Evolutionary conservation across 179 eudicot genomes (phyloP), one percentile per base, ranked within the genome.

Genomic region (Spinacia oleracea): DNA sequence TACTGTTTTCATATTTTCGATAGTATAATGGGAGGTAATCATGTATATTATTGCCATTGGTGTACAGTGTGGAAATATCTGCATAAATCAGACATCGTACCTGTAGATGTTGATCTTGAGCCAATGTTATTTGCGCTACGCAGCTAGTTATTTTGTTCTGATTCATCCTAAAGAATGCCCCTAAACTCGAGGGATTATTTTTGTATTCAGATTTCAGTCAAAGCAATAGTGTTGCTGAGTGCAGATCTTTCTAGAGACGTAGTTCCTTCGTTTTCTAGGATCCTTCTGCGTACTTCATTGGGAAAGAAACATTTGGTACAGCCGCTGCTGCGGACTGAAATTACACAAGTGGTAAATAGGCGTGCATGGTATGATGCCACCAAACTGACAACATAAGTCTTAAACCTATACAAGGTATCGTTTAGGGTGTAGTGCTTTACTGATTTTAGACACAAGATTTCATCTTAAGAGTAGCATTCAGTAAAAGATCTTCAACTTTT

Each of bases 321-420:
- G 43, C 97, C 98, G 58, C 85, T 96, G 51, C 84, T 96, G 76
- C 89, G 98, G 69, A 90, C 99, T 20, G 99, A 96, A 86, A 96
- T 95, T 58, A 89, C 91, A 25, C 97, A 93, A 85, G 98, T 89
- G 80, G 93, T 95, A 38, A 95, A 95, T 81, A 87, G 98, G 73
- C 97, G 92, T 51, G 95, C 98, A 34, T 96, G 99, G 99, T 89
- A 93, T 82, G 97, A 96, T 83, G 89, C 96, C 73, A 90, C 97
- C 82, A 96, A 93, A 87, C 86, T 96, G 79, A 92, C 99, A 50
- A 80, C 93, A 15, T 98, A 92, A 71, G 93, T 96, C 73, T 82
- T 92, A 63, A 91, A 87, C 87, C 87, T 93, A 38, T 96, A 96
- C 79, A 93, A 92, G 98, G 99, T 96, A 90, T 46, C 21, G 38